Evolutionary conservation across 1,139 yeast species (phyloP).

Genomic region (Magnusiomyces ingens): DNA sequence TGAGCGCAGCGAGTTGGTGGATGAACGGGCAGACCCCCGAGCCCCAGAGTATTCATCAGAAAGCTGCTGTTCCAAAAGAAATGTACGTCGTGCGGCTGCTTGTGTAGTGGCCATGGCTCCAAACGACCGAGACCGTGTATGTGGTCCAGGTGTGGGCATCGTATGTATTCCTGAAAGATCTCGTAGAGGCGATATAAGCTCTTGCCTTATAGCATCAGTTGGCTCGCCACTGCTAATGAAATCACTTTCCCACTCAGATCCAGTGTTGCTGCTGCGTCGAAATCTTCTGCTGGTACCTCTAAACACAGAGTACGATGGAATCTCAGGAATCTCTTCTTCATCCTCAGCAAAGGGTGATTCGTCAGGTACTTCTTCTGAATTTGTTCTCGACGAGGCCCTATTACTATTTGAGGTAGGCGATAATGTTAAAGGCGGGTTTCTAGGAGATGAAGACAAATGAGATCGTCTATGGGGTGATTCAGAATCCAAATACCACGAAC

Average conservation of each 20-base stretch:
- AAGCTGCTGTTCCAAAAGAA: background rate
- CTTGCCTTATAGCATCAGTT: background rate
- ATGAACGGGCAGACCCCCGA: background rate
- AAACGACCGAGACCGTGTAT: background rate
- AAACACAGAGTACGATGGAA: background rate
- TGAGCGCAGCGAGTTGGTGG: too few relatives aligned
- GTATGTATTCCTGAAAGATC: background rate
- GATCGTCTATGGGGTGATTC: too few relatives aligned
- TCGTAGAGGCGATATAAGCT: background rate
- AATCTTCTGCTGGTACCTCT: background rate
- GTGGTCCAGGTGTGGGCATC: background rate
- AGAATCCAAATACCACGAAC: too few relatives aligned
- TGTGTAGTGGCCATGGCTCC: background rate
- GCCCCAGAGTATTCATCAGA: background rate
- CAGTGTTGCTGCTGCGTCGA: background rate
- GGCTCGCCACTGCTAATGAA: background rate
- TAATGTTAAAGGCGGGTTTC: background rate
- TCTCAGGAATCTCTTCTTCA: background rate
- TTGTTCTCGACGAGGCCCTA: background rate
- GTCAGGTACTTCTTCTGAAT: background rate
- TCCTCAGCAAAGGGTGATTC: background rate
- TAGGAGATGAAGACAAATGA: too few relatives aligned
- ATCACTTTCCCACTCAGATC: background rate
- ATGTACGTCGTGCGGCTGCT: conserved; percentile 2
- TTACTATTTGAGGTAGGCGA: background rate